Evolutionary conservation across 208 protist genomes (phyloP).

Genomic region (Leishmania major): DNA sequence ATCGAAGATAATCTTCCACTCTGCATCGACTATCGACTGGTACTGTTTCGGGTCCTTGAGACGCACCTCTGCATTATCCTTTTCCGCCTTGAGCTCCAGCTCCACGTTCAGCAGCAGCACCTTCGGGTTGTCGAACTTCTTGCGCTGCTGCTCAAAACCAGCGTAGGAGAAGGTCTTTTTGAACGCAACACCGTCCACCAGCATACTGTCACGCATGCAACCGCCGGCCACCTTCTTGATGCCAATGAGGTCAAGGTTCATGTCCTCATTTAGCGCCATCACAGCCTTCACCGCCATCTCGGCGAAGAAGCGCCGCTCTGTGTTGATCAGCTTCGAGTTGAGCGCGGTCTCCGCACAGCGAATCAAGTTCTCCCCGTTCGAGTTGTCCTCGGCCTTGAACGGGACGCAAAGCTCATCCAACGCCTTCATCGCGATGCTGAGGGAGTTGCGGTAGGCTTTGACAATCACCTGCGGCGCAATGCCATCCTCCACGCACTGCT

Average conservation of each 20-base stretch:
- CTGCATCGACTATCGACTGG: slow-evolving; percentile 99
- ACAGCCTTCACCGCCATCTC: slow-evolving; percentile 99
- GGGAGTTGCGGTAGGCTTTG: slow-evolving; percentile 93
- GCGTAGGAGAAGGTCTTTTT: slow-evolving; percentile 99
- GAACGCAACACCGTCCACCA: slow-evolving; percentile 99
- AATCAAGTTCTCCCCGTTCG: slow-evolving; percentile 79
- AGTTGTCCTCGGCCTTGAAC: slow-evolving; percentile 65
- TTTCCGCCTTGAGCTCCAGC: slow-evolving; percentile 99
- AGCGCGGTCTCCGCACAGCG: slow-evolving; percentile 99
- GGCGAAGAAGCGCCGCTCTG: slow-evolving; percentile 97
- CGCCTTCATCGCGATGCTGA: slow-evolving; percentile 69
- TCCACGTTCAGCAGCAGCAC: slow-evolving; percentile 99
- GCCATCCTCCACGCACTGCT: slow-evolving; percentile 99
- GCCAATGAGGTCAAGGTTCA: slow-evolving; percentile 98
- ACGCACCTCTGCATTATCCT: slow-evolving; percentile 99
- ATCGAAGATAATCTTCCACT: slow-evolving; percentile 99
- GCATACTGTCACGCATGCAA: slow-evolving; percentile 97
- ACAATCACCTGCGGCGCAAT: slow-evolving; percentile 99
- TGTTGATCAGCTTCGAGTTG: slow-evolving; percentile 99
- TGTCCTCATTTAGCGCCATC: slow-evolving; percentile 93
- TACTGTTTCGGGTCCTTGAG: slow-evolving; percentile 99
- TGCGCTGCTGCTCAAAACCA: slow-evolving; percentile 99
- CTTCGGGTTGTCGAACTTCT: slow-evolving; percentile 98
- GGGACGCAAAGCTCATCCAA: slow-evolving; percentile 95
- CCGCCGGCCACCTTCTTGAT: slow-evolving; percentile 99